Base-by-base conservation (phyloP, 2,329 filamentous ascomycete species). In the Hypoxylon sp. region DNA sequence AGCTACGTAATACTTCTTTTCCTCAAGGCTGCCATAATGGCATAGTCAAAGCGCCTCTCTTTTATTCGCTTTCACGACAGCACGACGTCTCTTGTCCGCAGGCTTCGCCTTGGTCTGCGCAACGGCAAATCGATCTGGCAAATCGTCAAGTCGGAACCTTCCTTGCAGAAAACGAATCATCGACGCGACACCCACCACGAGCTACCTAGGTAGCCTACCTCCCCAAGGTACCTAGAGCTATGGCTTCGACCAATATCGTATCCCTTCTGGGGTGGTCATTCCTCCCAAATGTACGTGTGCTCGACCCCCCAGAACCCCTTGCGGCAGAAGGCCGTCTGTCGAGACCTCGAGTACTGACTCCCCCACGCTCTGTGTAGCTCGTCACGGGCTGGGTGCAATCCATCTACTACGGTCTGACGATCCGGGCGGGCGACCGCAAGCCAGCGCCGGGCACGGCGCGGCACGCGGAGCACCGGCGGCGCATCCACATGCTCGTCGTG, bases 401-500 rank as follows among this genome's bases (percentile, higher is more conserved):
- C 61, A 80, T 96, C 67, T 95, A 92, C 78, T 99, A 98, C 78
- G 83, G 88, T 69, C 77, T 98, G 66, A 90, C 91, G 52, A 94
- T 97, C 73, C 92, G 93, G 65, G 95, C 92, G 42, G 95, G 95
- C 70, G 88, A 92, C 61, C 90, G 90, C 11, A 90, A 89, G 58
- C 94, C 89, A 1, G 84, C 77, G 55, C 85, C 89, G 29, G 85
- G 90, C 73, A 81, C 83, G n/a, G 81, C 86, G 2, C 87, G 87
- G 64, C 91, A 85, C 73, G 80, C 83, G 62, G 81, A 83, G 55
- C 91, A 98, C 78, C 88, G 92, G 58, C 89, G 90, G 55, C 85
- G 87, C 67, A 94, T 97, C 72, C 88, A 95, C 73, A 88, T 94
- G 71, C 79, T 88, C 66, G 91, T 98, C 69, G 88, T 98, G 47